A percentile compares a stretch with the other conserved stretches of the same genome.
These are phyloP conservation scores for Alternaria gansuensis DNA, from an alignment of 2,329 filamentous ascomycete genomes.

Conservation along the genomic window DNA sequence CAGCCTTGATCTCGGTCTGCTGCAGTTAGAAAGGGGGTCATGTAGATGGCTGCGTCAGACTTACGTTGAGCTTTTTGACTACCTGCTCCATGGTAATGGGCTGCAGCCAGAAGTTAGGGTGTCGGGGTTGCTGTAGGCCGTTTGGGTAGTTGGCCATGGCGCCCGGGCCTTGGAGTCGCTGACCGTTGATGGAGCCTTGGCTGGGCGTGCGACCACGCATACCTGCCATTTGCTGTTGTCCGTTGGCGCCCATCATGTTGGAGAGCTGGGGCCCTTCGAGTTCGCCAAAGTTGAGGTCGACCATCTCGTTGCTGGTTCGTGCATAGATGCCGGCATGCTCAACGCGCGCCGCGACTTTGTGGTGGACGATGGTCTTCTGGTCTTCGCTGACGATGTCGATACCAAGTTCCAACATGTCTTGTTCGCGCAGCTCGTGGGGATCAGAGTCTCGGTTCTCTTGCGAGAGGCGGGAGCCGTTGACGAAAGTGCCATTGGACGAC, in stretches of 20 bases:
- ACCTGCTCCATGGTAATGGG: slow-evolving; percentile 95
- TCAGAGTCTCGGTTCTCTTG: slow-evolving; percentile 96
- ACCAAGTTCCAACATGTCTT: slow-evolving; percentile 91
- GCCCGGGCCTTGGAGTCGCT: slow-evolving; percentile 66
- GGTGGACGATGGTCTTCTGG: slow-evolving; percentile 97
- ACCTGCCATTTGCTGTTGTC: slow-evolving; percentile 70
- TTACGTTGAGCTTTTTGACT: slow-evolving; percentile 83
- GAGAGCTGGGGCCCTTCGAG: slow-evolving; percentile 80
- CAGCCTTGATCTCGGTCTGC: slow-evolving; percentile 88
- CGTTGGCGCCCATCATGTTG: slow-evolving; percentile 70
- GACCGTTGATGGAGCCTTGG: slow-evolving; percentile 68
- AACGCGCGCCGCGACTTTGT: slow-evolving; percentile 96
- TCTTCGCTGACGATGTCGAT: slow-evolving; percentile 99
- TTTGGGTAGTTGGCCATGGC: slow-evolving; percentile 66
- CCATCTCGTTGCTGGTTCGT: slow-evolving; percentile 72
- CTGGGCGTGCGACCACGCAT: slow-evolving; percentile 70
- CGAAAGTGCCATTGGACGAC: slow-evolving; percentile 98
- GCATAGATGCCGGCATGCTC: slow-evolving; percentile 90
- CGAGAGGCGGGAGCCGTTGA: slow-evolving; percentile 89
- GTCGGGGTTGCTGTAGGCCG: slow-evolving; percentile 74
- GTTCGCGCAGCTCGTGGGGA: slow-evolving; percentile 88
- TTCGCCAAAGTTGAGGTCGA: slow-evolving; percentile 93
- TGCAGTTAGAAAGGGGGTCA: slow-evolving; percentile 26
- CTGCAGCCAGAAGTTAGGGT: slow-evolving; percentile 83
- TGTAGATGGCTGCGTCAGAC: slow-evolving; percentile 46